phyloP scores from a whole-genome alignment of 768 basidiomycete genomes.

The Russula sp. region DNA sequence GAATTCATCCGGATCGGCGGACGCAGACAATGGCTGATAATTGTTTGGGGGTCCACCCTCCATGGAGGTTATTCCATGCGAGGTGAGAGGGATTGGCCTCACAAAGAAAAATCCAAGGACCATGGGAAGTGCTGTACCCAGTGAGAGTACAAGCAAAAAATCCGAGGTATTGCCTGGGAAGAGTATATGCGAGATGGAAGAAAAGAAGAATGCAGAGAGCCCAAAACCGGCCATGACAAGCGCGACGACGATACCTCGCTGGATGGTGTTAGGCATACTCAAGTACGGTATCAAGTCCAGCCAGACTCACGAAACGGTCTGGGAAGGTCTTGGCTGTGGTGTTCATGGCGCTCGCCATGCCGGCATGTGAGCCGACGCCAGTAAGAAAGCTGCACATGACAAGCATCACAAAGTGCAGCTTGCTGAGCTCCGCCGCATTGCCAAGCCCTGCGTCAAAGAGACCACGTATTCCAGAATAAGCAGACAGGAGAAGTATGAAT shows the following conservation, averaged over 20 bases:
- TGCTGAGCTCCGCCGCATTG: constrained; percentile 31
- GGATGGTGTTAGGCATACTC: neutral
- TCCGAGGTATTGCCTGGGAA: constrained; percentile 76
- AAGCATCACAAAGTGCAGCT: constrained; percentile 44
- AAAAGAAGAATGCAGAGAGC: constrained; percentile 87
- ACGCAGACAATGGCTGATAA: constrained; percentile 24
- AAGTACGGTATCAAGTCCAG: neutral
- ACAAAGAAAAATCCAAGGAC: constrained; percentile 70
- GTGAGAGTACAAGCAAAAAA: constrained; percentile 66
- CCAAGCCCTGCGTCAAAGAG: constrained; percentile 53
- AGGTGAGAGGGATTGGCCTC: constrained; percentile 57
- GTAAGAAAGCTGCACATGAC: constrained; percentile 63
- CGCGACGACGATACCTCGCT: constrained; percentile 63
- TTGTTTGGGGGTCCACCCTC: constrained; percentile 25
- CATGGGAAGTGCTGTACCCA: constrained; percentile 79
- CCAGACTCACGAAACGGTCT: constrained; percentile 50
- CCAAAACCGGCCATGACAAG: constrained; percentile 32
- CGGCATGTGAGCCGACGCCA: constrained; percentile 72
- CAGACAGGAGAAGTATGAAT: constrained; percentile 54
- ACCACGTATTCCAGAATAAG: constrained; percentile 68
- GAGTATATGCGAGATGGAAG: constrained; percentile 60
- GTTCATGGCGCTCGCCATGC: constrained; percentile 66
- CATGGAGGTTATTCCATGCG: constrained; percentile 27
- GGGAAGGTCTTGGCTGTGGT: constrained; percentile 80
- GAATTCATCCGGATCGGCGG: constrained; percentile 17